Percentiles rank a stretch among this genome's conserved stretches.
These are phyloP conservation scores for Cicer bijugum DNA, from an alignment of 306 rosid genomes.

Conservation along the genomic window DNA sequence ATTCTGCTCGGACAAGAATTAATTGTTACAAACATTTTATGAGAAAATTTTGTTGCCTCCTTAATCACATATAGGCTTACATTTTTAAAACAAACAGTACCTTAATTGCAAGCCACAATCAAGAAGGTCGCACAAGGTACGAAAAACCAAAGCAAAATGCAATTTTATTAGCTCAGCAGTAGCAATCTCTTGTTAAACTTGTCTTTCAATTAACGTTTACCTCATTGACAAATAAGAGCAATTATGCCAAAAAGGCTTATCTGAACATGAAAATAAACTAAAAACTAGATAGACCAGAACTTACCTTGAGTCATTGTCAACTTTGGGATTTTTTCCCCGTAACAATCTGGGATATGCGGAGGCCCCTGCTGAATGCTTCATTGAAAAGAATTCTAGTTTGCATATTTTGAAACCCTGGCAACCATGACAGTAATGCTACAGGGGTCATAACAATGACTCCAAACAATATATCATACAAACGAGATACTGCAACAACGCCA, in stretches of 20 bases:
- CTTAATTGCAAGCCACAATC: constrained; percentile 31
- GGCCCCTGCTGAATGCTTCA: constrained; percentile 63
- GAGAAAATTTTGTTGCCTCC: constrained; percentile 23
- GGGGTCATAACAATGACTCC: constrained; percentile 57
- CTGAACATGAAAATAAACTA: constrained; percentile 17
- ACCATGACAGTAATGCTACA: constrained; percentile 56
- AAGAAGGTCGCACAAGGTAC: constrained; percentile 30
- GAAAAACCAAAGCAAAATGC: not conserved
- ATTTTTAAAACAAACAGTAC: constrained; percentile 21
- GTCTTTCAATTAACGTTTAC: constrained; percentile 2
- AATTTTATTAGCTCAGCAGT: constrained; percentile 28
- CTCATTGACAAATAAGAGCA: constrained; percentile 25
- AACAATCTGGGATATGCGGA: constrained; percentile 56
- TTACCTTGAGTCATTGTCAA: constrained; percentile 64
- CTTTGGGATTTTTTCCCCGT: constrained; percentile 63
- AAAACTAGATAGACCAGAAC: constrained; percentile 34
- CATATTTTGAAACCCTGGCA: constrained; percentile 62
- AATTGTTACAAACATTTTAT: not conserved
- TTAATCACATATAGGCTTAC: constrained; percentile 4
- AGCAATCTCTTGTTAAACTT: constrained; percentile 32
- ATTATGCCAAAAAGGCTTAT: constrained; percentile 9
- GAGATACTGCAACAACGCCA: constrained; percentile 55
- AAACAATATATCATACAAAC: constrained; percentile 56
- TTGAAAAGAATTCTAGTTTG: constrained; percentile 61
- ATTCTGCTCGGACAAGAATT: not conserved